Percentiles rank a stretch among this genome's conserved stretches.
These are phyloP conservation scores for Rhizophora mangle DNA, from an alignment of 345 rosid genomes.

Conservation along the genomic window DNA sequence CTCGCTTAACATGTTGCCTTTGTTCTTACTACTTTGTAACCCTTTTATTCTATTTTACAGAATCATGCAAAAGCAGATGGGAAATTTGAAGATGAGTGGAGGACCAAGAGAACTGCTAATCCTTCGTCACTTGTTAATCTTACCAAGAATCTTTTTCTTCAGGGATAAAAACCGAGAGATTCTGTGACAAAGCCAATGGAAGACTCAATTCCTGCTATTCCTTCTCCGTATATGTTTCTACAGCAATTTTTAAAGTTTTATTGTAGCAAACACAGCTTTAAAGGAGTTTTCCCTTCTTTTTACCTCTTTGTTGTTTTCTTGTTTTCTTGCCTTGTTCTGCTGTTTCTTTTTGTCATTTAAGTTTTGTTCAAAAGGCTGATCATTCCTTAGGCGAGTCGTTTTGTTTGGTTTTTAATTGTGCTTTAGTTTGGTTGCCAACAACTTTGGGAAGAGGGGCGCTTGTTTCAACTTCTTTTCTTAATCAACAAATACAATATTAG, in stretches of 20 bases:
- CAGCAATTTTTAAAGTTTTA: not conserved
- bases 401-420: not conserved
- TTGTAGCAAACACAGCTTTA: too few relatives aligned
- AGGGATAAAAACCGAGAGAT: conserved; percentile 23
- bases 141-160: conserved; percentile 57
- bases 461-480: too few relatives aligned
- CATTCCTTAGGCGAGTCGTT: not conserved
- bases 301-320: not conserved
- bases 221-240: conserved; percentile 21
- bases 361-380: not conserved
- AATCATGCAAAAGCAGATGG: conserved; percentile 28
- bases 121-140: conserved; percentile 40
- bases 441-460: not conserved
- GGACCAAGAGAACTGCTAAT: conserved; percentile 24
- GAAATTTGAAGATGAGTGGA: conserved; percentile 26
- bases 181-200: conserved; percentile 23
- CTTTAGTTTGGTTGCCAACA: not conserved
- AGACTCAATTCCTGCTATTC: conserved; percentile 14
- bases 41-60: conserved; percentile 13
- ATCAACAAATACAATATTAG: too few relatives aligned
- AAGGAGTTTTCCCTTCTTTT: not conserved
- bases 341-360: not conserved
- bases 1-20: too few relatives aligned
- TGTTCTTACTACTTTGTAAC: not conserved
- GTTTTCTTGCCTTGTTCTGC: not conserved